Evolutionary conservation across 768 basidiomycete species (phyloP), one percentile per base, ranked within the genome.

Genomic region (Suillus plorans): DNA sequence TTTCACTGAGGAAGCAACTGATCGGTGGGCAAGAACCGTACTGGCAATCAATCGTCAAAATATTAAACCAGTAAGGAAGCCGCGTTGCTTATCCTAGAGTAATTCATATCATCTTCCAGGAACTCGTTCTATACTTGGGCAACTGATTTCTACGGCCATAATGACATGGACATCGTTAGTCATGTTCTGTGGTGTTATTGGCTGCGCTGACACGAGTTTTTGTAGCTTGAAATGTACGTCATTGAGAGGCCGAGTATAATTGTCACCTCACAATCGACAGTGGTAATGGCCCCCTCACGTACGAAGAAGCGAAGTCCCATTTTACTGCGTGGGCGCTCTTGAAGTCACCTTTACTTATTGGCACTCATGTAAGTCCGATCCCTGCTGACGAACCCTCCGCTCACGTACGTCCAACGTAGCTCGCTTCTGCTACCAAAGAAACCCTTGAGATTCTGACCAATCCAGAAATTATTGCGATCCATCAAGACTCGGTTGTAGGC

Each of bases 271-370:
- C 47, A 22, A 34, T 64, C 58, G 20, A 25, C 69, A 89, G 87
- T 31, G 89, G 89, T 25, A 89, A 90, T 64, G 88, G 86, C 16
- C 76, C 82, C 39, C 76, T 89, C 53, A 83, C 84, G 0, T 82
- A 80, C 69, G 87, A 90, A 16, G 89, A 90, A 74, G 75, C 82
- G 31, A 89, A 89, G 72, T 81, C 87, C 3, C 89, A 90, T 71
- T 90, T 89, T 71, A 89, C 88, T 0, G 87, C 86, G 0, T 90
- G 89, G 89, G 87, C 87, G 42, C 74, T 90, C 37, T 83, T 89
- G 84, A 90, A 89, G 70, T 86, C 86, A 0, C 89, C 89, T 3
- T 80, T 90, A 16, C 77, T 89, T 60, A 85, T 89, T 63, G 84
- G 88, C 61, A 85, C 88, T 6, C 76, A 85, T 60, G 86, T 87